phyloP scores from a whole-genome alignment of 176 grass and related monocot species.

The Carex cristatella region DNA sequence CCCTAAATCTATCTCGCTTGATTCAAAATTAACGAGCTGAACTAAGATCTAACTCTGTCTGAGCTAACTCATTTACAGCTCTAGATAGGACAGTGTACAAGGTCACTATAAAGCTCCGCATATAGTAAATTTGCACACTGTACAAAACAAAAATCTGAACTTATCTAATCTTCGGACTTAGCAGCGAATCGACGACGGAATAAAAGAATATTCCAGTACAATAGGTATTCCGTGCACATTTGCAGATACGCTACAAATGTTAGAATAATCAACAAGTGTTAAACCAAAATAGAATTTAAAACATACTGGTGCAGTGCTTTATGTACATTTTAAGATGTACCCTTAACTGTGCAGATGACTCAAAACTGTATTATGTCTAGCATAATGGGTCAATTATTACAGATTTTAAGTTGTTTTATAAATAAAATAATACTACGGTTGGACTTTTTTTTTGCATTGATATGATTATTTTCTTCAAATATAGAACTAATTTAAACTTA shows the following conservation, averaged over 20 bases:
- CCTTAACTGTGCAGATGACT: not conserved
- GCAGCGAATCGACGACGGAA: conserved; percentile 25
- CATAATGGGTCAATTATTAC: not conserved
- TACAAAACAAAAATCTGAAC: not conserved
- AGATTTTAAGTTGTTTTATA: not conserved
- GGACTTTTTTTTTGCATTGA: too few species aligned
- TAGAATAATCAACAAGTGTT: not conserved
- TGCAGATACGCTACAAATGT: not conserved
- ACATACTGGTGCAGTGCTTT: not conserved
- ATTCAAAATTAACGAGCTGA: too few species aligned
- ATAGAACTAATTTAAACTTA: not conserved
- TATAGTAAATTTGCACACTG: too few species aligned
- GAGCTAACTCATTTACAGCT: too few species aligned
- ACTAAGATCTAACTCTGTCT: too few species aligned
- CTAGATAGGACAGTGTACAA: too few species aligned
- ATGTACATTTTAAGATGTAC: not conserved
- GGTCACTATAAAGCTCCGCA: too few species aligned
- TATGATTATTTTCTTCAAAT: too few species aligned
- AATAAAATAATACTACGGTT: too few species aligned
- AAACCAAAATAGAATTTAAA: not conserved
- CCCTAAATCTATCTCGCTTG: too few species aligned
- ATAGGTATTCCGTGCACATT: not conserved
- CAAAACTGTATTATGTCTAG: not conserved
- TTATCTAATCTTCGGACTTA: not conserved
- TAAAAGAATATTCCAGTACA: conserved; percentile 13